phyloP scores from a whole-genome alignment of 2,329 filamentous ascomycete genomes.

The Diaporthe sp. region DNA sequence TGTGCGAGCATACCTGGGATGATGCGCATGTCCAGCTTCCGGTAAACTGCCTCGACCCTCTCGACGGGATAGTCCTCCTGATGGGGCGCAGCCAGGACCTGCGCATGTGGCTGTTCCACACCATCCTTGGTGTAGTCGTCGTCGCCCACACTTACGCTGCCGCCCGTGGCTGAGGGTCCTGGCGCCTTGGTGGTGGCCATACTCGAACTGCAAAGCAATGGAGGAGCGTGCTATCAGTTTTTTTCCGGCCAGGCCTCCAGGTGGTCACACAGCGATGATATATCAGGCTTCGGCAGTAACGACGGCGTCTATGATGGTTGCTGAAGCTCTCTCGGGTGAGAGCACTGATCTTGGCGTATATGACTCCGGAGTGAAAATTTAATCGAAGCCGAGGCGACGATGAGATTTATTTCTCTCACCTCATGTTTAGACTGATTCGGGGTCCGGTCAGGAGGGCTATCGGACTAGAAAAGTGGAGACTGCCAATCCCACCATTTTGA shows the following conservation, averaged over 20 bases:
- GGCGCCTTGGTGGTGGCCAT: conserved; percentile 55
- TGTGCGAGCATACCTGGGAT: conserved; percentile 63
- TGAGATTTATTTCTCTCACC: conserved; percentile 24
- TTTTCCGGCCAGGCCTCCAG: conserved; percentile 49
- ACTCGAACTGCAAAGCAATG: conserved; percentile 65
- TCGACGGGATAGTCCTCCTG: conserved; percentile 62
- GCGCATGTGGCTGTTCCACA: conserved; percentile 23
- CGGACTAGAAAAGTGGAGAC: conserved; percentile 22
- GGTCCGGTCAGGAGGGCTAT: conserved; percentile 1
- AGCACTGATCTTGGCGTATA: no score
- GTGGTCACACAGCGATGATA: neutral
- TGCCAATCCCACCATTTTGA: conserved; percentile 21
- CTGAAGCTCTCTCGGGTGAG: neutral
- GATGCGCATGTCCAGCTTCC: conserved; percentile 70
- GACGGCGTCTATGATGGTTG: neutral
- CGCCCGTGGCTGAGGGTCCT: conserved; percentile 46
- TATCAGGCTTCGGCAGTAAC: neutral
- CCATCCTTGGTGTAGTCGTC: conserved; percentile 39
- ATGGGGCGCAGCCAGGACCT: conserved; percentile 31
- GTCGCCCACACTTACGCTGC: conserved; percentile 50
- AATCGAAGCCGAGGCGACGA: neutral
- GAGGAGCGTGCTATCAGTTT: conserved; percentile 64
- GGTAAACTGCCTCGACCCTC: conserved; percentile 68
- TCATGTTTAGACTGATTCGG: conserved; percentile 6
- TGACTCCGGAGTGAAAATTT: neutral